These are phyloP conservation scores for Lactarius sp. DNA, from an alignment of 768 basidiomycete genomes.

Conservation along the genomic window DNA sequence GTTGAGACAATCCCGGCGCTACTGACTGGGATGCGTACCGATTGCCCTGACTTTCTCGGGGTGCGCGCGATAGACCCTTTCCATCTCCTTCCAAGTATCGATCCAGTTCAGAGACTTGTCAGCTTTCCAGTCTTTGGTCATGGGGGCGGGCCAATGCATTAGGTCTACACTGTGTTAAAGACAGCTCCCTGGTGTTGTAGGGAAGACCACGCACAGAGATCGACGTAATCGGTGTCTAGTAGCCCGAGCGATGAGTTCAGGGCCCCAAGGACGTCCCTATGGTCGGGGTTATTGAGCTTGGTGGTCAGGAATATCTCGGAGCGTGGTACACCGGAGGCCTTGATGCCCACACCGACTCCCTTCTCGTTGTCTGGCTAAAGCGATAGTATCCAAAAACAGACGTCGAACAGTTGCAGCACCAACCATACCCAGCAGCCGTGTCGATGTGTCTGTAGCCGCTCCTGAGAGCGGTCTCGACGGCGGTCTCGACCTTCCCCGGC, in stretches of 20 bases:
- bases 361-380: conserved; percentile 50
- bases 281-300: conserved; percentile 62
- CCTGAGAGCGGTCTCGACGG: conserved; percentile 69
- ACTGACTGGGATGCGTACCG: conserved; percentile 36
- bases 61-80: conserved; percentile 56
- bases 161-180: conserved; percentile 43
- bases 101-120: conserved; percentile 58
- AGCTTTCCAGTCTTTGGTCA: conserved; percentile 50
- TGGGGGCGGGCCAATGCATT: conserved; percentile 81
- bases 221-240: conserved; percentile 72
- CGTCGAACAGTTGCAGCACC: neutral
- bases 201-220: conserved; percentile 51
- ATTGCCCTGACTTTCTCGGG: conserved; percentile 75
- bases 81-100: conserved; percentile 79
- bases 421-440: conserved; percentile 59
- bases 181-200: neutral
- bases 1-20: neutral
- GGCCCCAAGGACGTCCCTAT: conserved; percentile 53
- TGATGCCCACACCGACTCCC: conserved; percentile 80
- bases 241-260: conserved; percentile 62
- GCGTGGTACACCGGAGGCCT: conserved; percentile 66
- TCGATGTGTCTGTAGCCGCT: conserved; percentile 72
- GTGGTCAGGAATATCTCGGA: conserved; percentile 76
- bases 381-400: neutral
- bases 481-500: conserved; percentile 65